Evolutionary conservation across 2,329 filamentous ascomycete species (phyloP), one percentile per base, ranked within the genome.

Genomic region (Tympanopsis confertula): DNA sequence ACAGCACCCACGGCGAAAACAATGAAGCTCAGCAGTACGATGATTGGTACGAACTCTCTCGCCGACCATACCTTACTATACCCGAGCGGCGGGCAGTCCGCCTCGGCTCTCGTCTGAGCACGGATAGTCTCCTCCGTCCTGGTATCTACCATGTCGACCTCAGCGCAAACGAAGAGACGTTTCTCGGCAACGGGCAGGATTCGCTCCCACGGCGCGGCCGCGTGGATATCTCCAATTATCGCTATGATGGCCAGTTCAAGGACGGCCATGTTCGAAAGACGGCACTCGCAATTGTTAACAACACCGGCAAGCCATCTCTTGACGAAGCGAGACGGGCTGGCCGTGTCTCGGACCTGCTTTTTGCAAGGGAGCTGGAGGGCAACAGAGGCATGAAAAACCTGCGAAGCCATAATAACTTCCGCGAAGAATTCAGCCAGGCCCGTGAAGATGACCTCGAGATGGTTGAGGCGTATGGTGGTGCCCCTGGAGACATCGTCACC

Each of bases 401-500:
- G 41, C 56, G 64, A 4, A 49, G 50, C 13, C 63, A 62, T 3
- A 44, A 59, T 14, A 65, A 71, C 42, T 66, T 71, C 24, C 55
- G 56, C 15, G 63, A 62, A 24, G 60, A 65, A 26, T 61, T 71
- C 29, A 58, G 50, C 17, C 63, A 56, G 26, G 51, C 57, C 18
- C 54, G 56, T 4, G 74, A 79, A 45, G 74, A 80, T 40, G 56
- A 55, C 2, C 44, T 80, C 3, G 57, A 63, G 35, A 54, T 67
- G 5, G 58, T 65, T 19, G 59, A 66, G 3, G 68, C 77, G 46
- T 80, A 73, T 61, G 73, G 67, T 2, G 69, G 72, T 45, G 77
- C 73, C 38, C 74, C 75, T 20, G 75, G 76, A 3, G 75, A 80
- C 46, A 68, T 80, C 32, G 61, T 66, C 17, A 70, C 74, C 2